Evolutionary conservation across 176 grass and related monocot species (phyloP).

Genomic region (Rhynchospora tenuis): DNA sequence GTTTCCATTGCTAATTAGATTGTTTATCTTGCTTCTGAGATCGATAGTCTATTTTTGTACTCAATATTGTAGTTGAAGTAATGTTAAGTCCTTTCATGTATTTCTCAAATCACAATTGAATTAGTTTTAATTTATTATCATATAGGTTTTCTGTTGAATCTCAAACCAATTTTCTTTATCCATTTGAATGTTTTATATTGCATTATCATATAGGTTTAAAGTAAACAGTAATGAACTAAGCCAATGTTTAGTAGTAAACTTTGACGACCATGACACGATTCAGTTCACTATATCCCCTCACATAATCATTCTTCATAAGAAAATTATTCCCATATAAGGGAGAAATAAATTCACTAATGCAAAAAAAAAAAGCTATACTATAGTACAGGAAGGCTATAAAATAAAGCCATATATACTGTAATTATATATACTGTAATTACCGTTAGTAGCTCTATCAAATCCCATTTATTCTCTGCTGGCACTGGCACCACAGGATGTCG

Average conservation of each 20-base stretch:
- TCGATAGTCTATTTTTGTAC: neutral
- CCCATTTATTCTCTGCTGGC: neutral
- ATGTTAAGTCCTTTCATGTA: neutral
- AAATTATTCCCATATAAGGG: neutral
- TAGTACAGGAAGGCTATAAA: neutral
- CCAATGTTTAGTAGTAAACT: neutral
- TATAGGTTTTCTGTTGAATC: neutral
- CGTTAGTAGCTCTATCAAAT: neutral
- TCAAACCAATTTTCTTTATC: neutral
- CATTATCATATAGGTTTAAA: neutral
- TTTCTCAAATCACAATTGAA: neutral
- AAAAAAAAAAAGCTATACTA: neutral
- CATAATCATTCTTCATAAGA: neutral
- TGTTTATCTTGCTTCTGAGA: neutral
- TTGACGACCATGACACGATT: neutral
- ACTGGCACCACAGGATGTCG: neutral
- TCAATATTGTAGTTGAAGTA: neutral
- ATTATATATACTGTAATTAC: neutral
- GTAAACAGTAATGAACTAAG: neutral
- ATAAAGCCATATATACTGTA: neutral
- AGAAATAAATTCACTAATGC: neutral
- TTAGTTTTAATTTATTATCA: neutral
- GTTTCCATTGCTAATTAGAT: neutral
- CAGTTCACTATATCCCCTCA: neutral
- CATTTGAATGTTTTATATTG: neutral